Percentiles rank a stretch among this genome's conserved stretches.
Evolutionary conservation across 129 eudicot genomes (phyloP).

Genomic region (Chrysanthemum seticuspe): DNA sequence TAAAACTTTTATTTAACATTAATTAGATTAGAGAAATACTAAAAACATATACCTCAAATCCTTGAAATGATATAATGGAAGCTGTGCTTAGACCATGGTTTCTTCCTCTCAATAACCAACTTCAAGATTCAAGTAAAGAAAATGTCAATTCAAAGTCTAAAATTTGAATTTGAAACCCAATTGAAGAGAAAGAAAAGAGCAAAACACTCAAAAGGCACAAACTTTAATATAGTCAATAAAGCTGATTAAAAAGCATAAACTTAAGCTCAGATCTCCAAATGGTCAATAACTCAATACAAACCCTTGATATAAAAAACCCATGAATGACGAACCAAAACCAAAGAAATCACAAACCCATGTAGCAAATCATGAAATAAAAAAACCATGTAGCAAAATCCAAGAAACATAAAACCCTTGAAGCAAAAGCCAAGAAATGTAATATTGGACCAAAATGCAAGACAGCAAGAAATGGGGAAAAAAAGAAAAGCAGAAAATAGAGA

Average conservation of each 20-base stretch:
- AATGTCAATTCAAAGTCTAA: slow-evolving; percentile 14
- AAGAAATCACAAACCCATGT: slow-evolving; percentile 15
- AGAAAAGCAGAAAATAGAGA: slow-evolving; percentile 36
- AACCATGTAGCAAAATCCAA: slow-evolving; percentile 2
- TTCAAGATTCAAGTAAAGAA: slow-evolving; percentile 12
- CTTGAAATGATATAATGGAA: slow-evolving; percentile 17
- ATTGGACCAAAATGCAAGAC: slow-evolving; percentile 47
- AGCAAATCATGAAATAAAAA: slow-evolving; percentile 11
- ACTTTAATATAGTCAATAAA: slow-evolving; percentile 35
- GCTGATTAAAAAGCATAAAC: slow-evolving; percentile 34
- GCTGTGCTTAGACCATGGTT: slow-evolving; percentile 21
- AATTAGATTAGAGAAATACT: slow-evolving; percentile 4
- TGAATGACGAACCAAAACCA: neutral
- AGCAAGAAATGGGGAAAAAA: slow-evolving; percentile 51
- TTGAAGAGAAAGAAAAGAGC: slow-evolving; percentile 21
- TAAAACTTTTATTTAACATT: neutral
- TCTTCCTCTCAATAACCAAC: slow-evolving; percentile 25
- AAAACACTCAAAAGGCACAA: slow-evolving; percentile 36
- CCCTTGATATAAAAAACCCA: slow-evolving; percentile 22
- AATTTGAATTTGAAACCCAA: slow-evolving; percentile 35
- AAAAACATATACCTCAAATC: slow-evolving; percentile 23
- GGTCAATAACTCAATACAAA: slow-evolving; percentile 21
- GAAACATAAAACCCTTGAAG: slow-evolving; percentile 17
- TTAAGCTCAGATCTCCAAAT: slow-evolving; percentile 35
- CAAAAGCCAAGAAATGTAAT: slow-evolving; percentile 6